A percentile compares a stretch with the other conserved stretches of the same genome.
Evolutionary conservation across 345 rosid species (phyloP).

Genomic region (Rhizophora mangle): DNA sequence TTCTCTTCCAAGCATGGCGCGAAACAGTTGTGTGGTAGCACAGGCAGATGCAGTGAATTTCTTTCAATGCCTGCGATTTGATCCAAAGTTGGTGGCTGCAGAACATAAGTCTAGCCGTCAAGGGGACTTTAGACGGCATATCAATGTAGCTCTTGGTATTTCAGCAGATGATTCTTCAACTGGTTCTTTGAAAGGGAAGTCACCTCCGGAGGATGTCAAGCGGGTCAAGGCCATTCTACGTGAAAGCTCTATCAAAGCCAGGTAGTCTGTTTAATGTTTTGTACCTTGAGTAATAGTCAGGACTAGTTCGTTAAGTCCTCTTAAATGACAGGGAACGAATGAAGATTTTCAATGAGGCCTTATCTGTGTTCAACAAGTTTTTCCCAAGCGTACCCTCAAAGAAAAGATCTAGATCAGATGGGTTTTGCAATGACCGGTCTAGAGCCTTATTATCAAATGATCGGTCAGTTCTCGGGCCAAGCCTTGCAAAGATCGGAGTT

Average conservation of each 20-base stretch:
- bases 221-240: slow-evolving; percentile 60
- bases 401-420: slow-evolving; percentile 84
- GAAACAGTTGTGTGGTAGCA: slow-evolving; percentile 57
- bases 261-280: slow-evolving; percentile 53
- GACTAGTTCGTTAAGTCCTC: slow-evolving; percentile 28
- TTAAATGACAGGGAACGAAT: slow-evolving; percentile 65
- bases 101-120: slow-evolving; percentile 75
- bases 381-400: slow-evolving; percentile 70
- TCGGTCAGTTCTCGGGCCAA: slow-evolving; percentile 51
- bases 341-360: slow-evolving; percentile 73
- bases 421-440: slow-evolving; percentile 56
- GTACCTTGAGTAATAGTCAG: slow-evolving; percentile 15
- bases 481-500: slow-evolving; percentile 65
- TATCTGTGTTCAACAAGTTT: slow-evolving; percentile 72
- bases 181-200: slow-evolving; percentile 58
- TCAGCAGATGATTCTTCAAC: slow-evolving; percentile 69
- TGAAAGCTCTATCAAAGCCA: slow-evolving; percentile 67
- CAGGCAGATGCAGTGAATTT: slow-evolving; percentile 71
- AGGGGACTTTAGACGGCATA: slow-evolving; percentile 64
- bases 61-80: slow-evolving; percentile 68
- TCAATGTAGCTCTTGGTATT: slow-evolving; percentile 70
- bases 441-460: slow-evolving; percentile 52
- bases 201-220: slow-evolving; percentile 77
- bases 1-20: slow-evolving; percentile 62
- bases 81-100: slow-evolving; percentile 68